phyloP scores from a whole-genome alignment of 768 basidiomycete species.

The Cubamyces sp. region DNA sequence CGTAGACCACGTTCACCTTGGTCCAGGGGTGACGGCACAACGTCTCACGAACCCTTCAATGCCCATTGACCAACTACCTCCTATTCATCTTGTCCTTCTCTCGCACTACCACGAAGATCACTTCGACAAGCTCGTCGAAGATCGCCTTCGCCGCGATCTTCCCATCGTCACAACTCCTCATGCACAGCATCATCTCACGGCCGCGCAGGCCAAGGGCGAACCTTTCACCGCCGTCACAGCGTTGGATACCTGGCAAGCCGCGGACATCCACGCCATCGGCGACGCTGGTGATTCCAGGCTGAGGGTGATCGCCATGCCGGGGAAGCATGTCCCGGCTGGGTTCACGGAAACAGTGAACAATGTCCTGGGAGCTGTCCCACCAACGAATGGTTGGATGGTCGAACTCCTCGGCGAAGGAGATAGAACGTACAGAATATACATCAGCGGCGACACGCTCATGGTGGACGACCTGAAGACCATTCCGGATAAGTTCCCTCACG shows the following conservation, averaged over 20 bases:
- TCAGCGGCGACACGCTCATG: slow-evolving; percentile 39
- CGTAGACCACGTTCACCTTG: slow-evolving; percentile 34
- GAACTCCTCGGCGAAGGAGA: slow-evolving; percentile 26
- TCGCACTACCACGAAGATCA: slow-evolving; percentile 38
- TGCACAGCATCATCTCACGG: slow-evolving; percentile 29
- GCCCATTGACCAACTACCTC: slow-evolving; percentile 35
- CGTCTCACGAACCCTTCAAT: slow-evolving; percentile 38
- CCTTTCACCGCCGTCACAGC: slow-evolving; percentile 20
- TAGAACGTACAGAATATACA: slow-evolving; percentile 35
- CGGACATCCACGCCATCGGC: slow-evolving; percentile 1
- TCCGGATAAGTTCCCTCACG: slow-evolving; percentile 36
- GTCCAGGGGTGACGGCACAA: slow-evolving; percentile 36
- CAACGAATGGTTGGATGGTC: slow-evolving; percentile 36
- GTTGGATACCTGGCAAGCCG: slow-evolving; percentile 22
- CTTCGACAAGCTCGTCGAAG: slow-evolving; percentile 40
- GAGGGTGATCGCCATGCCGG: slow-evolving; percentile 34
- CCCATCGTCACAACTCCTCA: slow-evolving; percentile 40
- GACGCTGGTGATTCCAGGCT: slow-evolving; percentile 14
- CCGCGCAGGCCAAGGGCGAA: slow-evolving; percentile 14
- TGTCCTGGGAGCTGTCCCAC: slow-evolving; percentile 34
- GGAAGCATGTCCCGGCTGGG: slow-evolving; percentile 36
- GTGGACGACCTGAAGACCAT: slow-evolving; percentile 39
- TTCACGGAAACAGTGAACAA: slow-evolving; percentile 31
- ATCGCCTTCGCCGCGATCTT: slow-evolving; percentile 36
- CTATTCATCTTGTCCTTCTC: slow-evolving; percentile 37